phyloP scores from a whole-genome alignment of 2,329 filamentous ascomycete genomes.

The Colletotrichum shisoi region DNA sequence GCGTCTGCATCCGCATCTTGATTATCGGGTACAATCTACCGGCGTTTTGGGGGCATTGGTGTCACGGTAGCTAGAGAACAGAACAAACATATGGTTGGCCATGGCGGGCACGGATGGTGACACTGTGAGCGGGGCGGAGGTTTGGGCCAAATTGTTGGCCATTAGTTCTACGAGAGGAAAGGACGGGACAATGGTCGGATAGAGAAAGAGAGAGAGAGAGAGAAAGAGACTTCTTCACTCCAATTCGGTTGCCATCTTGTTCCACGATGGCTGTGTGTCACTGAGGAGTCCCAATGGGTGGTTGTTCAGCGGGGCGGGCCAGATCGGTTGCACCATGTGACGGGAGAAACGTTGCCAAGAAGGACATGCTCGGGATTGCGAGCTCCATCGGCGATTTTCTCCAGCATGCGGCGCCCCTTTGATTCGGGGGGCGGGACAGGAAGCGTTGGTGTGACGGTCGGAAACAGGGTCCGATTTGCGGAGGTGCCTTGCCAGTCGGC shows the following conservation, averaged over 20 bases:
- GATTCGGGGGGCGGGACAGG: neutral
- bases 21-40: neutral
- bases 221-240: conserved; percentile 1
- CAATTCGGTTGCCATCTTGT: neutral
- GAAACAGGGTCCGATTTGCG: conserved; percentile 11
- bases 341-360: conserved; percentile 4
- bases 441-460: neutral
- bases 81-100: neutral
- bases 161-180: conserved; percentile 5
- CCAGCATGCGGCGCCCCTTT: conserved; percentile 1
- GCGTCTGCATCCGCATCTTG: conserved; percentile 12
- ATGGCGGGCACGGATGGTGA: neutral
- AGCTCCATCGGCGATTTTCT: conserved; percentile 12
- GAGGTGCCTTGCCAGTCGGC: conserved; percentile 1
- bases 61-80: conserved; percentile 2
- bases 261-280: neutral
- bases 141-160: neutral
- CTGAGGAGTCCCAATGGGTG: too few relatives aligned
- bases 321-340: conserved; percentile 19
- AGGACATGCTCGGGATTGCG: conserved; percentile 2
- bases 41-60: conserved; percentile 3
- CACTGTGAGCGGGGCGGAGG: neutral
- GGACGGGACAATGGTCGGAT: neutral
- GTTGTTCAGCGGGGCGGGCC: neutral
- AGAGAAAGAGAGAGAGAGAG: neutral